Percentiles rank a stretch among this genome's conserved stretches.
Evolutionary conservation across 345 rosid genomes (phyloP).

Genomic region (Salix purpurea): DNA sequence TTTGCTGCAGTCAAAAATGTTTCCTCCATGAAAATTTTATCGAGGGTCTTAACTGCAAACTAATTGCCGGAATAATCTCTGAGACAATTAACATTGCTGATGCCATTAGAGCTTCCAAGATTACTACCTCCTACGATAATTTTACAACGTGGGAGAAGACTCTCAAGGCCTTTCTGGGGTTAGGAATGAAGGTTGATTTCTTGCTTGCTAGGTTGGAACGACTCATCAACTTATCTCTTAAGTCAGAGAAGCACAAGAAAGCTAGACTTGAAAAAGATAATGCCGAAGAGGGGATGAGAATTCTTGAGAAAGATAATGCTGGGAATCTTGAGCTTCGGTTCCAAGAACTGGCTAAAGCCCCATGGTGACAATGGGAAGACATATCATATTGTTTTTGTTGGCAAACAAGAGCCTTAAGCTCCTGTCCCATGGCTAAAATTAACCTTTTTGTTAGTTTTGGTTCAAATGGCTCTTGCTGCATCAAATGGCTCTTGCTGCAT

Average conservation of each 20-base stretch:
- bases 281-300: conserved; percentile 15
- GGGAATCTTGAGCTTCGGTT: conserved; percentile 16
- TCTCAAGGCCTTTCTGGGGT: conserved; percentile 23
- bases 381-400: neutral
- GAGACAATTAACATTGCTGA: conserved; percentile 33
- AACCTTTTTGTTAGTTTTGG: too few relatives aligned
- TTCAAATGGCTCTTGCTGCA: too few relatives aligned
- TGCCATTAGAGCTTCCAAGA: conserved; percentile 39
- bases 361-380: conserved; percentile 22
- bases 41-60: conserved; percentile 28
- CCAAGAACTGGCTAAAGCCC: conserved; percentile 24
- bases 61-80: conserved; percentile 26
- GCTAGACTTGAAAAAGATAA: conserved; percentile 14
- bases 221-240: conserved; percentile 16
- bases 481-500: too few relatives aligned
- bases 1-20: conserved; percentile 36
- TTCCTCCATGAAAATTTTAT: conserved; percentile 37
- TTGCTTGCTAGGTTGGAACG: conserved; percentile 22
- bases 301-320: conserved; percentile 21
- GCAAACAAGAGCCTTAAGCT: neutral
- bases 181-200: conserved; percentile 41
- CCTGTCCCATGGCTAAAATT: too few relatives aligned
- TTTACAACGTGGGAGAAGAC: conserved; percentile 33
- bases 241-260: conserved; percentile 22
- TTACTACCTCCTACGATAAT: conserved; percentile 12